Base-by-base conservation (phyloP, 495 filamentous ascomycete genomes). In the Trichoderma virens region DNA sequence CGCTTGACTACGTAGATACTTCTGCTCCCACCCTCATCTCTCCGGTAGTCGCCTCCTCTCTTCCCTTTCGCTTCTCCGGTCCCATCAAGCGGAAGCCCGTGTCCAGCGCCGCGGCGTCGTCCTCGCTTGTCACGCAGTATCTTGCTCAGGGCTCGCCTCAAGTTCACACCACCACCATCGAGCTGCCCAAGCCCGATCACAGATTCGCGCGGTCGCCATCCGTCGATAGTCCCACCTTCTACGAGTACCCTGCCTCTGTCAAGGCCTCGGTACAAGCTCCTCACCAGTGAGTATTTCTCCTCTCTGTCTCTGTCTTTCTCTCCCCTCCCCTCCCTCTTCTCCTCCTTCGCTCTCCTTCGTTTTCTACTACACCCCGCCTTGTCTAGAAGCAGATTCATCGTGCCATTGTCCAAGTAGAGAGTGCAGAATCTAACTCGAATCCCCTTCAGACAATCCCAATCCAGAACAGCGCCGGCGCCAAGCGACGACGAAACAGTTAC, bases 151-250 rank as follows among this genome's bases (percentile, higher is more conserved):
- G 75, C 73, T 82, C 80, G n/a, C 75, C 79, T 14, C 72, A 68
- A 38, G 71, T 80, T 20, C 74, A 75, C 28, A 61, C 70, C 27
- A 61, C 70, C 27, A 66, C 70, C 20, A 70, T 70, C 32, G 71
- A 72, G 59, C 67, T 78, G 11, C 72, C 75, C 32, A 68, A 70
- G 31, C 80, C 82, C 8, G 80, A 82, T 54, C 76, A 77, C 43
- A 67, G 77, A 31, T 81, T 80, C 62, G 74, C 75, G n/a, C 73
- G 81, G 45, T 78, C 79, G 28, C 80, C 70, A 69, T 80, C 82
- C 11, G 68, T 82, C 56, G 82, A 85, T 67, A 84, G 82, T 64
- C 82, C 81, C 62, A 84, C 81, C 7, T 74, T 85, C 61, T 82
- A 83, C 75, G 81, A 83, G 66, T 83, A 83, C 64, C 79, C 79